A percentile compares a stretch with the other conserved stretches of the same genome.
Evolutionary conservation across 2,329 filamentous ascomycete genomes (phyloP).

Genomic region (Phaeophleospora eucalypticola): DNA sequence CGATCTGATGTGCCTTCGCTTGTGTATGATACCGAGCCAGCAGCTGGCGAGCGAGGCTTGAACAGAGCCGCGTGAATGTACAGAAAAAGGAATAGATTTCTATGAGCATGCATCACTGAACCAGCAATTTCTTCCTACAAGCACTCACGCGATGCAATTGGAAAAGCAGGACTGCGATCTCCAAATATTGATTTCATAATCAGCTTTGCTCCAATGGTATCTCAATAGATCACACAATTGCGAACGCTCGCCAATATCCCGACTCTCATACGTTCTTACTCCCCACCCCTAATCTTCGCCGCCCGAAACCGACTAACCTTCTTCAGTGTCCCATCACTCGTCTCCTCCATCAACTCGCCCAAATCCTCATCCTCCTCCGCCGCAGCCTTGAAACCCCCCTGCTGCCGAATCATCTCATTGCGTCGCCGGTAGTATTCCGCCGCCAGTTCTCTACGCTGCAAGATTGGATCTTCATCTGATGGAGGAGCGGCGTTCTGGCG

Average conservation of each 20-base stretch:
- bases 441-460: constrained; percentile 73
- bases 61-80: background rate
- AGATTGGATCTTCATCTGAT: constrained; percentile 44
- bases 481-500: constrained; percentile 25
- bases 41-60: too few species aligned
- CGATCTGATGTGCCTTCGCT: too few species aligned
- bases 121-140: too few species aligned
- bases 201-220: background rate
- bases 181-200: too few species aligned
- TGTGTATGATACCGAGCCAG: too few species aligned
- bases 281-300: constrained; percentile 33
- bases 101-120: too few species aligned
- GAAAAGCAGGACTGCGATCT: too few species aligned
- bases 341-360: constrained; percentile 55
- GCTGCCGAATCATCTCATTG: constrained; percentile 74
- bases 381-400: constrained; percentile 71
- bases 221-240: too few species aligned
- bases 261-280: too few species aligned
- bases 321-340: constrained; percentile 34
- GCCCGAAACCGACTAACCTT: constrained; percentile 38
- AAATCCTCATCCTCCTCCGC: constrained; percentile 57
- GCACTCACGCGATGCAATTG: too few species aligned
- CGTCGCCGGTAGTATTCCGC: constrained; percentile 78
- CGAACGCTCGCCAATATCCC: too few species aligned
- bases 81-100: background rate